Percentiles rank a stretch among this genome's conserved stretches.
phyloP scores from a whole-genome alignment of 495 filamentous ascomycete species.

The Hypoxylon rickii region DNA sequence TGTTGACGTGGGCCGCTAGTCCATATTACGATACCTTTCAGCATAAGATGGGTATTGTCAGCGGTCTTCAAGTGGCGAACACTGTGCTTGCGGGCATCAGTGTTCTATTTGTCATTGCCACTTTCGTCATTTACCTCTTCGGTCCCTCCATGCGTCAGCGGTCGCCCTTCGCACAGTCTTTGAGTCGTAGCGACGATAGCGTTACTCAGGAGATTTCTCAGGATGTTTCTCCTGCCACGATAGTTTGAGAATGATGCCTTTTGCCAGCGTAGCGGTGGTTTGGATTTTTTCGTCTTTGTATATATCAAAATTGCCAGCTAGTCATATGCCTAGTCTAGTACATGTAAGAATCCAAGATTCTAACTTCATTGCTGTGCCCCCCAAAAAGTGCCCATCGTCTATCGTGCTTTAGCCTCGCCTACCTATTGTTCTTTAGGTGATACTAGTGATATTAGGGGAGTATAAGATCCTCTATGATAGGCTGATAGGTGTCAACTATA shows the following conservation, averaged over 20 bases:
- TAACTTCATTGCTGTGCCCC: no score
- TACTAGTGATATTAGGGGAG: no score
- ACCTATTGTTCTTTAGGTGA: no score
- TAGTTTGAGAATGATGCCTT: not conserved
- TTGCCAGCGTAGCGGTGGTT: not conserved
- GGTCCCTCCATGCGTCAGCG: slow-evolving; percentile 71
- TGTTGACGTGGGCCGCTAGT: slow-evolving; percentile 71
- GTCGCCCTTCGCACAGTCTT: slow-evolving; percentile 74
- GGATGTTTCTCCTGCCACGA: not conserved
- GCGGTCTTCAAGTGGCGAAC: slow-evolving; percentile 65
- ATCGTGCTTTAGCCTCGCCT: no score
- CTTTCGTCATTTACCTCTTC: slow-evolving; percentile 78
- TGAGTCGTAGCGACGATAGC: slow-evolving; percentile 27
- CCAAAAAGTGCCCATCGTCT: no score
- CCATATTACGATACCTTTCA: slow-evolving; percentile 72
- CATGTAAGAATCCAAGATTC: no score
- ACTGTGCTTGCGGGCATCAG: slow-evolving; percentile 75
- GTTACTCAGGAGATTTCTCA: not conserved
- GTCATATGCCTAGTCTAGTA: no score
- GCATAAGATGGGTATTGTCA: no score
- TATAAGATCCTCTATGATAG: no score
- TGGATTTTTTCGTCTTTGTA: no score
- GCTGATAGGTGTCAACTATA: no score
- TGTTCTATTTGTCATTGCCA: slow-evolving; percentile 67
- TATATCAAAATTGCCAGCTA: no score